Base-by-base conservation (phyloP, 106 monocot genomes). In the Allium cepa region DNA sequence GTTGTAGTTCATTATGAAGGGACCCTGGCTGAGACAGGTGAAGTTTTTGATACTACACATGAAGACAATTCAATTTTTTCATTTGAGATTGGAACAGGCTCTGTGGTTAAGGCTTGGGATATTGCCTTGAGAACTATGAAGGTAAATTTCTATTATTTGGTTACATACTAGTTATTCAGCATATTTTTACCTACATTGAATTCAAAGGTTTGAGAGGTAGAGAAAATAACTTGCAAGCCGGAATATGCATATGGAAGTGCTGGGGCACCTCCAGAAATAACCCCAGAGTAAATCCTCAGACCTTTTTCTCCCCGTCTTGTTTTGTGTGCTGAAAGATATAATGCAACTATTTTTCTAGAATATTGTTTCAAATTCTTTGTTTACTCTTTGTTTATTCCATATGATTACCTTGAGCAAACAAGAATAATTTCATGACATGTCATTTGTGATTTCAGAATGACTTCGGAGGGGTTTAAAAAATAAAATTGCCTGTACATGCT, bases 211-310 rank as follows among this genome's bases (percentile, higher is more conserved):
- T 92, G 97, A 9, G 97, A 99, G 80, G 71, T 90, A 62, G 86
- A 92, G 12, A 92, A 84, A 81, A 87, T 99, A 8, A 99, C 82
- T 69, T 99, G 97, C 79, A 89, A 83, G 63, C 84, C 97, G 11
- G 89, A 99, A 4, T 99, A 99, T 85, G 97, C 97, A 53, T 99
- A 99, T 78, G 97, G 97, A 80, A 87, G 79, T 77, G 89, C 74
- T 36, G 97, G 97, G 59, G 78, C 92, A 58, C 97, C 92, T 47
- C 97, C 92, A 50, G 97, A 92, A 4, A 99, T 99, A 72, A 92
- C 97, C 7, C 87, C 97, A n/a, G 26, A 92, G 97, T 99, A 81
- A 77, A 26, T 27, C 36, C 36, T 50, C 49, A 26, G 9, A 2
- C 12, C 56, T 16, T 56, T 69, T 15, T 27, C 36, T 69, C 11